Percentiles rank a stretch among this genome's conserved stretches.
Evolutionary conservation across 352 stramenopile species (phyloP).

Genomic region (Globisporangium emineosum): DNA sequence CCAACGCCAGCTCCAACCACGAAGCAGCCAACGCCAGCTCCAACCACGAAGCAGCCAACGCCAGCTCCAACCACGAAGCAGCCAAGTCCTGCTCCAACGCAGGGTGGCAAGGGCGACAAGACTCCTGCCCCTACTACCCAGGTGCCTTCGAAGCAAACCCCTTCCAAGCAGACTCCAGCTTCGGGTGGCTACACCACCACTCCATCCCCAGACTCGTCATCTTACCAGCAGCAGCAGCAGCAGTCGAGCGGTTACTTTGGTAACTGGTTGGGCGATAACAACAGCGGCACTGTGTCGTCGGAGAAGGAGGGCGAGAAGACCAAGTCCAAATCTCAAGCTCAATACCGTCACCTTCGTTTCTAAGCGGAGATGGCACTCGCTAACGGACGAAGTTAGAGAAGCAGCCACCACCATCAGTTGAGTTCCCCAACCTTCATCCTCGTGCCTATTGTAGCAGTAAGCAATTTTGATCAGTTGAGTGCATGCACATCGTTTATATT

Average conservation of each 20-base stretch:
- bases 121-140: background rate
- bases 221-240: slow-evolving; percentile 14
- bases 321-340: slow-evolving; percentile 15
- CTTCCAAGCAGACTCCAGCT: slow-evolving; percentile 1
- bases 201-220: background rate
- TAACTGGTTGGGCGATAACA: slow-evolving; percentile 16
- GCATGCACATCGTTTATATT: slow-evolving; percentile 9
- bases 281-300: slow-evolving; percentile 7
- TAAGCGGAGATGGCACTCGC: slow-evolving; percentile 5
- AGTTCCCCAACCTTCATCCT: slow-evolving; percentile 3
- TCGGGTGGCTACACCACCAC: slow-evolving; percentile 7
- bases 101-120: slow-evolving; percentile 1
- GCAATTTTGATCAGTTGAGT: slow-evolving; percentile 10
- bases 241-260: slow-evolving; percentile 15
- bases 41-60: background rate
- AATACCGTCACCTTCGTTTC: slow-evolving; percentile 18
- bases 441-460: slow-evolving; percentile 1
- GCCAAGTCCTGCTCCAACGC: background rate
- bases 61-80: no score
- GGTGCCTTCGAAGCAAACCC: background rate
- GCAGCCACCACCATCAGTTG: background rate
- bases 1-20: background rate
- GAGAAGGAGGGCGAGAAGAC: slow-evolving; percentile 2
- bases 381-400: slow-evolving; percentile 18
- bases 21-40: background rate